These are phyloP conservation scores for Leptodermis oblonga DNA, from an alignment of 257 asterid species.

Conservation along the genomic window DNA sequence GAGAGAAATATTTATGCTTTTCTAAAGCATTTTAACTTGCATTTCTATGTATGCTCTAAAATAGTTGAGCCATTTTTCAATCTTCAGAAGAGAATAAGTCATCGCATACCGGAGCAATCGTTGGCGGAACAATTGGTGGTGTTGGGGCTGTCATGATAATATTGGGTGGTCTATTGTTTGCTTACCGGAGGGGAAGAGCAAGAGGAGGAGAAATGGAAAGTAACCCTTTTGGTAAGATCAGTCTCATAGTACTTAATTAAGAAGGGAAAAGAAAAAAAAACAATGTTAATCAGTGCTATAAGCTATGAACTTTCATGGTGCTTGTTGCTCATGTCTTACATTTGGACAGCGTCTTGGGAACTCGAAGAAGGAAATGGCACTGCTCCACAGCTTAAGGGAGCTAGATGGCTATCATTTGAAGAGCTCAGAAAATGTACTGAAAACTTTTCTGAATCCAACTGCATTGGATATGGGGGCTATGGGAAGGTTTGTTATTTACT, in stretches of 20 bases:
- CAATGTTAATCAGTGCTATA: background rate
- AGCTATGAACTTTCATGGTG: background rate
- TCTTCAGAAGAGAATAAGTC: conserved; percentile 47
- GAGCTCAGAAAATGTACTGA: conserved; percentile 59
- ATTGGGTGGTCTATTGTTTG: conserved; percentile 50
- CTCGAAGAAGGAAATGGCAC: conserved; percentile 57
- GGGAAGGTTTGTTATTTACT: conserved; percentile 58
- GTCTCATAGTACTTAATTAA: conserved; percentile 7
- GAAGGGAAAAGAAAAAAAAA: too few species aligned
- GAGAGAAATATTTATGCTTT: background rate
- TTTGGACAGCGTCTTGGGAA: conserved; percentile 69
- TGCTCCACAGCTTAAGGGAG: conserved; percentile 86
- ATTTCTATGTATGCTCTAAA: background rate
- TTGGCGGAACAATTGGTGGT: conserved; percentile 60
- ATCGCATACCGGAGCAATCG: conserved; percentile 44
- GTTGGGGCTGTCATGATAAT: conserved; percentile 43
- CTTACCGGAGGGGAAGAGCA: conserved; percentile 44
- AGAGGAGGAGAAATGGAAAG: conserved; percentile 37
- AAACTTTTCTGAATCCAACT: conserved; percentile 67
- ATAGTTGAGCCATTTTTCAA: background rate
- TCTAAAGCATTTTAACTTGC: conserved; percentile 1
- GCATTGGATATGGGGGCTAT: conserved; percentile 82
- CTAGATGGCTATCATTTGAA: conserved; percentile 73
- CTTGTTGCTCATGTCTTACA: conserved; percentile 15
- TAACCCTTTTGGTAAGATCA: conserved; percentile 70